Base-by-base conservation (phyloP, 129 eudicot genomes). In the Helichrysum umbraculigerum region DNA sequence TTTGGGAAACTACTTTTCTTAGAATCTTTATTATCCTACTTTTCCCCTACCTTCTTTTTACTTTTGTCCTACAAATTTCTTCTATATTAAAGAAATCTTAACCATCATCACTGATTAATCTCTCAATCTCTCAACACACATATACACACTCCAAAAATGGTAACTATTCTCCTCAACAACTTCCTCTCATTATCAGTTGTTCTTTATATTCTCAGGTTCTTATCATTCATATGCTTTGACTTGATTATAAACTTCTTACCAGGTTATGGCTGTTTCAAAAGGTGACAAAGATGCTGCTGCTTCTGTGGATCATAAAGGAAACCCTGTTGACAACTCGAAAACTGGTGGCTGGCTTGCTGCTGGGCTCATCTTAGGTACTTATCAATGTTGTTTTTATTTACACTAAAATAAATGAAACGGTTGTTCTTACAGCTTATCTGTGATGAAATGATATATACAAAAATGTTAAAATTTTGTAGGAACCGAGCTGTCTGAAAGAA, bases 311-410 rank as follows among this genome's bases (percentile, higher is more conserved):
- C 91, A 20, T 65, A 88, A 72, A 22, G 98, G 97, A 47, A 86
- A 94, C 54, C 97, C 90, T 4, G 93, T 79, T 22, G 99, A 94
- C 71, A 89, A 84, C 61, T 91, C 97, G 8, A 78, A 78, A 54
- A 94, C 96, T 0, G 99, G 99, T 9, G 97, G 99, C 44, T 94
- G 99, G 99, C 97, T 91, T 29, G 99, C 93, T 4, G 97, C 99
- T 9, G 99, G 99, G 25, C 97, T 94, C 58, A 89, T 94, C 64
- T 83, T 94, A 94, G 98, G 98, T 91, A 68, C 50, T 37, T 60
- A 19, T 33, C 11, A 69, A 66, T 20, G 70, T 35, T 61, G 22
- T 20, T 63, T 22, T 12, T 11, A 14, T 16, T 28, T 63, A 63
- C 21, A 29, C n/a, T 28, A 35, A 33, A 66, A 28, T 66, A 25